These are phyloP conservation scores for Drechmeria coniospora DNA, from an alignment of 2,329 filamentous ascomycete species.

Conservation along the genomic window DNA sequence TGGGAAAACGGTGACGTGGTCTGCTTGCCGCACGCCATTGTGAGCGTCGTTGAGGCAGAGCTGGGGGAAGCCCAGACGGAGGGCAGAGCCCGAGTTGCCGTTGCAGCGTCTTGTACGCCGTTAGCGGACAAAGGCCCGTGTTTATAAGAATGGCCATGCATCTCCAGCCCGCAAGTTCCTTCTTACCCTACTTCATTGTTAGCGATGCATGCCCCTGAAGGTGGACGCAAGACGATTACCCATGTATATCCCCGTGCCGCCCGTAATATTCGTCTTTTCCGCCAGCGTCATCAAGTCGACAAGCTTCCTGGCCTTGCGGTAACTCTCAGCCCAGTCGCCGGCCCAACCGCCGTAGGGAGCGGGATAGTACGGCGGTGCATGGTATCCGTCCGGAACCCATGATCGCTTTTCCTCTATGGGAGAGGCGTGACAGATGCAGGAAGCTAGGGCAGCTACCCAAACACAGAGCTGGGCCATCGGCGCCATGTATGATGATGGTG, in stretches of 20 bases:
- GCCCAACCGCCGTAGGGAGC: conserved; percentile 58
- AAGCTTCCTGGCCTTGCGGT: conserved; percentile 50
- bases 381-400: conserved; percentile 14
- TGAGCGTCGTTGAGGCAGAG: conserved; percentile 60
- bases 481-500: too few species aligned
- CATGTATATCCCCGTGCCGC: conserved; percentile 58
- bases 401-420: too few species aligned
- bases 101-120: conserved; percentile 40
- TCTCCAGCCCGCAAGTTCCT: background rate
- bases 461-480: too few species aligned
- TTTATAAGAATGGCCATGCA: too few species aligned
- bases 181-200: background rate
- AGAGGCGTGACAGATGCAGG: too few species aligned
- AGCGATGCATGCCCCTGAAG: too few species aligned
- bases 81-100: conserved; percentile 60
- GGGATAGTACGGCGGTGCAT: conserved; percentile 49
- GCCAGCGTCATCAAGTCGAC: conserved; percentile 65
- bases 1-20: conserved; percentile 64
- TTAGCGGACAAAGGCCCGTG: too few species aligned
- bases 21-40: conserved; percentile 55
- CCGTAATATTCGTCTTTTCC: conserved; percentile 66
- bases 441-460: too few species aligned
- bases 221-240: too few species aligned
- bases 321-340: conserved; percentile 52
- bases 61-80: conserved; percentile 54